Conservation (phyloP, 192 early-diverging fungal genomes). For the Umbelopsis isabellina region DNA sequence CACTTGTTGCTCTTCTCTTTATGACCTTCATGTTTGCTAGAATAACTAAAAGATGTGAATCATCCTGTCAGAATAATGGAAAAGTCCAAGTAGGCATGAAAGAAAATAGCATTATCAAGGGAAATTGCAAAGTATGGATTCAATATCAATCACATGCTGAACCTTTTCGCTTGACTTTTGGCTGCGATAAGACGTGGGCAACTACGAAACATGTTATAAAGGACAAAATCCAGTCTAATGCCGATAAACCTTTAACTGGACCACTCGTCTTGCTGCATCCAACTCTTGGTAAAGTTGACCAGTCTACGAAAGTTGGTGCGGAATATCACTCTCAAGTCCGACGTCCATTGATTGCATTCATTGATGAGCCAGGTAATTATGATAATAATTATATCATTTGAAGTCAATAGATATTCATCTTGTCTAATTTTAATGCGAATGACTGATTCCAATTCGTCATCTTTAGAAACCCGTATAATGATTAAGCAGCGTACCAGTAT, state of each 20-base stretch:
- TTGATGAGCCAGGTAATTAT: slow-evolving; percentile 7
- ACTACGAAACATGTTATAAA: not conserved
- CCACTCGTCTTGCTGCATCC: not conserved
- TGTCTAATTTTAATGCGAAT: no score
- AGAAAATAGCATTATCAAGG: not conserved
- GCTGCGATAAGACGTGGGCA: slow-evolving; percentile 10
- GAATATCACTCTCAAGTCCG: not conserved
- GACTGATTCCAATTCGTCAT: no score
- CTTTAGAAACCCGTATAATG: slow-evolving; percentile 1
- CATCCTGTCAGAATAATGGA: not conserved
- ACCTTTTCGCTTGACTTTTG: slow-evolving; percentile 2
- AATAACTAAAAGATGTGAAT: not conserved
- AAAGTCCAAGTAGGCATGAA: not conserved
- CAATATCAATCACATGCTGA: slow-evolving; percentile 14
- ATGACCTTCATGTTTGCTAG: slow-evolving; percentile 4
- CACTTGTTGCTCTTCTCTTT: not conserved
- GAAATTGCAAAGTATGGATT: slow-evolving; percentile 15
- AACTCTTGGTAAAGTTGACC: slow-evolving; percentile 12
- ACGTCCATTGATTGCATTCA: slow-evolving; percentile 2
- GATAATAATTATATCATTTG: not conserved
- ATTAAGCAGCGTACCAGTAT: slow-evolving; percentile 12
- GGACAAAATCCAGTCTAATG: not conserved
- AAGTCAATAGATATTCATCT: no score
- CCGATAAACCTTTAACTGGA: not conserved
- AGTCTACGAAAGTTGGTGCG: not conserved